phyloP scores from a whole-genome alignment of 257 asterid species.

The Ajuga chamaepitys region DNA sequence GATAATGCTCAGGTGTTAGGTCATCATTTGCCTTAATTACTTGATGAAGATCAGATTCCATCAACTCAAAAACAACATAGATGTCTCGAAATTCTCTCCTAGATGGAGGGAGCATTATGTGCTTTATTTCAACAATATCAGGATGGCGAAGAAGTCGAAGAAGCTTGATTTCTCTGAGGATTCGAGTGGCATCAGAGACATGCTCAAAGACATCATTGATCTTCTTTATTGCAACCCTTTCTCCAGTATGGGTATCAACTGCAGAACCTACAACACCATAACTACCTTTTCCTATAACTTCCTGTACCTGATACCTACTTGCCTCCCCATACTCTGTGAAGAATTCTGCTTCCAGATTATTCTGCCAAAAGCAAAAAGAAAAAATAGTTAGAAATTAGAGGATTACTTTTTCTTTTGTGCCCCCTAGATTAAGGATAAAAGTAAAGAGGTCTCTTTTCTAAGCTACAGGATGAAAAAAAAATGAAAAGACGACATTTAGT shows the following conservation, averaged over 20 bases:
- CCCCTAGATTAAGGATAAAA: too few species aligned
- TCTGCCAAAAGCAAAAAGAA: conserved; percentile 36
- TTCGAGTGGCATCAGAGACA: conserved; percentile 92
- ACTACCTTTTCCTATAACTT: conserved; percentile 96
- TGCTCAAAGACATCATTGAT: conserved; percentile 94
- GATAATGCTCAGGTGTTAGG: conserved; percentile 88
- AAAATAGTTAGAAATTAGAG: conserved; percentile 6
- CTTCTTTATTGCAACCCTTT: conserved; percentile 90
- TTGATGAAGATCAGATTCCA: conserved; percentile 99
- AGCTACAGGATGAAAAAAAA: too few species aligned
- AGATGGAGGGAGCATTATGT: conserved; percentile 96
- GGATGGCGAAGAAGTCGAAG: conserved; percentile 91
- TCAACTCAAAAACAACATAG: conserved; percentile 83
- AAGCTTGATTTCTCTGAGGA: conserved; percentile 91
- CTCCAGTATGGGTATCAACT: conserved; percentile 78
- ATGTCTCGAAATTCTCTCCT: conserved; percentile 89
- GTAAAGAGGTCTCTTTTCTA: too few species aligned
- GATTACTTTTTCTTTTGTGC: neutral
- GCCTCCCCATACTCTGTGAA: conserved; percentile 97
- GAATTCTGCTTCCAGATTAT: conserved; percentile 61
- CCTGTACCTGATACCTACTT: conserved; percentile 87
- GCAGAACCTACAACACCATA: conserved; percentile 96
- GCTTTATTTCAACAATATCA: conserved; percentile 87
- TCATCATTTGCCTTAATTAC: conserved; percentile 93
- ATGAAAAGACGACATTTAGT: too few species aligned